These are phyloP conservation scores for Leucosporidium yakuticum DNA, from an alignment of 768 basidiomycete species.

Conservation along the genomic window DNA sequence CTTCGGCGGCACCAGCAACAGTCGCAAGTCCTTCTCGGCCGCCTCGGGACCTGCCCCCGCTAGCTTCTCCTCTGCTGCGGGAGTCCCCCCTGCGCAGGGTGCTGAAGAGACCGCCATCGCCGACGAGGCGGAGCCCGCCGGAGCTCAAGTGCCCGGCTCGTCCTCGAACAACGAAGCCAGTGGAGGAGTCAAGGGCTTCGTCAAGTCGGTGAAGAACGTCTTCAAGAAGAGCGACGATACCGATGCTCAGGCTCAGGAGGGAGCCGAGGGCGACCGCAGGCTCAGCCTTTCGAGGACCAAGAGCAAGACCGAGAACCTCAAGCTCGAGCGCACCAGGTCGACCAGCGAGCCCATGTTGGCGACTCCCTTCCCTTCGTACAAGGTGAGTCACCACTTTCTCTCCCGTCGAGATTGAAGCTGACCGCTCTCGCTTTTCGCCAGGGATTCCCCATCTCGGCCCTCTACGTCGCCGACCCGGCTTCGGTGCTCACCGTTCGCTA, in stretches of 20 bases:
- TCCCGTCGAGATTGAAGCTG: too few species aligned
- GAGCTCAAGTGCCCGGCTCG: too few species aligned
- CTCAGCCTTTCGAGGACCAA: too few species aligned
- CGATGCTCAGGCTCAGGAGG: background rate
- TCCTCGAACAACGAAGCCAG: background rate
- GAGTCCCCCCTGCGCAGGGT: too few species aligned
- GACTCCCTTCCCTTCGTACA: too few species aligned
- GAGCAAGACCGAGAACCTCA: background rate
- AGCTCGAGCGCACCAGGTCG: slow-evolving; percentile 4
- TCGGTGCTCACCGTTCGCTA: slow-evolving; percentile 7
- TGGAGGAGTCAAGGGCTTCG: slow-evolving; percentile 1
- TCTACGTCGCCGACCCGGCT: slow-evolving; percentile 3
- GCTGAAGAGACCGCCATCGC: too few species aligned
- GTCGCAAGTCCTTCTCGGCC: background rate
- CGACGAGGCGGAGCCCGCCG: too few species aligned
- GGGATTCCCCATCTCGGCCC: slow-evolving; percentile 10
- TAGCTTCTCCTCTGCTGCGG: too few species aligned
- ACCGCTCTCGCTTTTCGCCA: background rate
- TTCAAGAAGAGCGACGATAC: background rate
- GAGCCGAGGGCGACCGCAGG: background rate
- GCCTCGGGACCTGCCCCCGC: background rate
- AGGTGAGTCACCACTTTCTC: too few species aligned
- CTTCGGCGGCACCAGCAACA: background rate
- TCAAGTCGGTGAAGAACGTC: slow-evolving; percentile 14
- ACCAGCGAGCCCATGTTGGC: too few species aligned